These are phyloP conservation scores for Umbilicaria muhlenbergii DNA, from an alignment of 495 filamentous ascomycete genomes.

Conservation along the genomic window DNA sequence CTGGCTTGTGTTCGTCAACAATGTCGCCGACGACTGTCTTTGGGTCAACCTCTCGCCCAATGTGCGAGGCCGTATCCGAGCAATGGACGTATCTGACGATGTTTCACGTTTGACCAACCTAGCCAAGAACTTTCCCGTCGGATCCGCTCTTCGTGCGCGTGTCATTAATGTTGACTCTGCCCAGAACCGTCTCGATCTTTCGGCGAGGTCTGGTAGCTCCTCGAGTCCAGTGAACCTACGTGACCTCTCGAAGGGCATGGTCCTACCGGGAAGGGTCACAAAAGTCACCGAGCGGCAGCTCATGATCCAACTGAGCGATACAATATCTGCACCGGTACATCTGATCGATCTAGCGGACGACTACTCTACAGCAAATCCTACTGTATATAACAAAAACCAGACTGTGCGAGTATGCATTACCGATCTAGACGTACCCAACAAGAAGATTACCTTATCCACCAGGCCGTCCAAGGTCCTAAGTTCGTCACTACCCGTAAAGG, in stretches of 20 bases:
- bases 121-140: constrained; percentile 72
- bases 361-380: constrained; percentile 56
- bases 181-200: constrained; percentile 65
- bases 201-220: constrained; percentile 42
- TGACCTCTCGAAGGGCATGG: constrained; percentile 57
- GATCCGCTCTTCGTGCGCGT: constrained; percentile 64
- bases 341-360: constrained; percentile 74
- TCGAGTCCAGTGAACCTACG: constrained; percentile 43
- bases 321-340: constrained; percentile 55
- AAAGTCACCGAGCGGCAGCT: constrained; percentile 72
- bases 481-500: constrained; percentile 68
- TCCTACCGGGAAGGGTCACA: constrained; percentile 68
- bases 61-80: constrained; percentile 65
- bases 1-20: constrained; percentile 78
- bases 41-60: constrained; percentile 91
- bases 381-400: constrained; percentile 61
- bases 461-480: constrained; percentile 77
- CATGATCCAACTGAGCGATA: constrained; percentile 70
- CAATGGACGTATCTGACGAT: constrained; percentile 76
- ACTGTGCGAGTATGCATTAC: constrained; percentile 70
- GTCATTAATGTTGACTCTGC: constrained; percentile 61
- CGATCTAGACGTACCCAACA: constrained; percentile 66
- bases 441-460: constrained; percentile 65
- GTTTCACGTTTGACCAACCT: constrained; percentile 58
- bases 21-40: constrained; percentile 54